Base-by-base conservation (phyloP, 2,329 filamentous ascomycete genomes). In the Ceratocystis diversiconidia region DNA sequence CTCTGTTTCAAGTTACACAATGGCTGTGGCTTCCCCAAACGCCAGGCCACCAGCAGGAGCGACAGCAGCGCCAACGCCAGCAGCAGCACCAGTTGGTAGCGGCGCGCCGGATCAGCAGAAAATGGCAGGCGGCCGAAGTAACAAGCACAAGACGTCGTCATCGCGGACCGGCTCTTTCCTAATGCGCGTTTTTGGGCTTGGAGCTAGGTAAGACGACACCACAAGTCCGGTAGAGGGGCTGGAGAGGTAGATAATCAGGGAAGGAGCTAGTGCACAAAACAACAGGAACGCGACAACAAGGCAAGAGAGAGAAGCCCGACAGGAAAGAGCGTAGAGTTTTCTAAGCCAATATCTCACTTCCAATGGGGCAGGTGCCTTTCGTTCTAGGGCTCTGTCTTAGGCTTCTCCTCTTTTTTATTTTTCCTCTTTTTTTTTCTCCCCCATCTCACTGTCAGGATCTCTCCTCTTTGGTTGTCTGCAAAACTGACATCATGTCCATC, bases 201-300 rank as follows among this genome's bases (percentile, higher is more conserved):
- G 17, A 62, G 43, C 61, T 8, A 62, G 61, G 61, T 62, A 62
- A 62, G 61, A 25, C 43, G 17, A 15, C 22, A 62, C 22, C 52
- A 32, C 8, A 22, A 10, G 36, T 41, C 36, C 36, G 36, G 12
- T 15, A 41, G 48, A 19, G 10, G 3, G 28, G 10, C 15, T 7
- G 22, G 22, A 57, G 28, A 55, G 19, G 25, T 12, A 55, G 50
- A 15, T 1, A 55, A 2, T 7, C 30, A 57, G 17, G 10, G 52
- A 57, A 32, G 15, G 22, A n/a, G 52, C 22, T 1, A 17, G 15
- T 19, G 22, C 6, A 17, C 2, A 28, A 25, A 55, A 19, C 22
- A 57, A 15, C 22, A 57, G 52, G 52, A 25, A 57, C 22, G 3
- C 25, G 28, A 10, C 52, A 28, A 30, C 52, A 30, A n/a, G 22